Base-by-base conservation (phyloP, 2,329 filamentous ascomycete species). In the Aspergillus niger region DNA sequence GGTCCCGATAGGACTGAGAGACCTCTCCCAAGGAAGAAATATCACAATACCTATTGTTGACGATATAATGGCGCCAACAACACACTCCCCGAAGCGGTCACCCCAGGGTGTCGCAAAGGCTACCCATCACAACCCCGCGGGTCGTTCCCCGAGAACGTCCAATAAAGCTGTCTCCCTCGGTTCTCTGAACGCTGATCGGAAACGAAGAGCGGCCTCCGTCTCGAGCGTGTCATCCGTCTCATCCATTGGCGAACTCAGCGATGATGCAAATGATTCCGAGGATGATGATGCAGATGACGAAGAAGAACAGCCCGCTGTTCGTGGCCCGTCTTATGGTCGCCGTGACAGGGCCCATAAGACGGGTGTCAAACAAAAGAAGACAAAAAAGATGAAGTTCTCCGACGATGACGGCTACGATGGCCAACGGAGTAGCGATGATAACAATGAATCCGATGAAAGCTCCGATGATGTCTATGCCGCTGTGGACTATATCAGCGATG, bases 401-500 rank as follows among this genome's bases (percentile, higher is more conserved):
- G 66, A 75, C n/a, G 72, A 75, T 28, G 73, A 75, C 39, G 72
- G 67, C 53, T 71, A 70, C 24, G 71, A 70, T 20, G 71, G 63
- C 30, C 70, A 70, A 51, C 66, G 69, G 30, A 69, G 68, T 57
- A 74, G 70, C 54, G 69, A 70, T 41, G 69, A 64, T 22, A 70
- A 69, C 51, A 70, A 68, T 47, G 74, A 75, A 32, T 73, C 73
- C 8, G 73, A 71, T 24, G 71, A 73, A 22, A 76, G 72, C 63
- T 89, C 85, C 63, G 86, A 89, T 61, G 90, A 92, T 69, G 86
- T 89, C 58, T 92, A 92, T 74, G 90, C 87, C 1, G 89, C 83
- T 39, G 89, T 96, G 61, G 90, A 94, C 72, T 86, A 92, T 54
- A 89, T 96, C 62, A 91, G 86, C 67, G 91, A 93, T 68, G 89